Base-by-base conservation (phyloP, 164 flowering plant genomes). In the Stephania cephalantha region DNA sequence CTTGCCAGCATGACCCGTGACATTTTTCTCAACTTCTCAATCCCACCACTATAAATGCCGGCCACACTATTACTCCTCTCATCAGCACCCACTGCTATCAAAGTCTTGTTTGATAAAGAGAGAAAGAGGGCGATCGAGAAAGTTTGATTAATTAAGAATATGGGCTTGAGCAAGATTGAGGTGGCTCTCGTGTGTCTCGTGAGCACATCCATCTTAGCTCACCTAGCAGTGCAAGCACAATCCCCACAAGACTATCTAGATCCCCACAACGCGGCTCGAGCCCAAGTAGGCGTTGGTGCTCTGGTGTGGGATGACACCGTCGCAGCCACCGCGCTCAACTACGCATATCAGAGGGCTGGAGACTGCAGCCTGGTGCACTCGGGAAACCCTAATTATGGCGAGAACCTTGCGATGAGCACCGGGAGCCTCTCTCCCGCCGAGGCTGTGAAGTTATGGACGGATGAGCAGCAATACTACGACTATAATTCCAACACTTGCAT, bases 391-490 rank as follows among this genome's bases (percentile, higher is more conserved):
- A 35, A 35, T 35, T 86, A 85, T 9, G 91, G 89, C 4, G 87
- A 86, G 74, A 88, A 88, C 78, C 48, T 86, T 29, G 87, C 84
- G 1, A 9, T 20, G 61, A 80, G 86, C 7, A 44, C 68, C n/a
- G 79, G 79, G 1, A 69, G 67, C 9, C 29, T 80, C 9, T 65
- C 80, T 0, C 87, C 82, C 18, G 50, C 67, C 2, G 78, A 70
- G 3, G 90, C 89, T 0, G 88, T 86, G 50, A 72, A 75, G 5
- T 1, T 77, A 71, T 88, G 90, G 89, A 86, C 83, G 0, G 20
- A n/a, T 0, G 90, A 88, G 79, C 78, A 75, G 66, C n/a, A 11
- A 10, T 0, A 75, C 78, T 89, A 86, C 45, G 9, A 86, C 71
- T 76, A 85, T 31, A 35, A 17, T 5, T 55, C 85, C 0, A 84